Conservation (phyloP, 2,329 filamentous ascomycete species). For the Cercospora sesami region DNA sequence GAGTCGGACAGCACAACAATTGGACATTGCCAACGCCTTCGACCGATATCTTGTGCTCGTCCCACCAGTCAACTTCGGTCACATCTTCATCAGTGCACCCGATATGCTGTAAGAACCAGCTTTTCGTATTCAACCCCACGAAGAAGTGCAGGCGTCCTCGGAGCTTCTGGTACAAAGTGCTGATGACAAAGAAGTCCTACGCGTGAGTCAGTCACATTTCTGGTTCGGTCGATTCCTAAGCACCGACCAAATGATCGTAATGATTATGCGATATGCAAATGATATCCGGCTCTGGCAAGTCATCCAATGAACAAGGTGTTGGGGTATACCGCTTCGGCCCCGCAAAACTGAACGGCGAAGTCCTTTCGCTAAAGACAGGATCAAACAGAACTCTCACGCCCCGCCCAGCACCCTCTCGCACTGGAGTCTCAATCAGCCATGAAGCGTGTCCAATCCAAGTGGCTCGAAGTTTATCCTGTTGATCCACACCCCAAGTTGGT, state of each 20-base stretch:
- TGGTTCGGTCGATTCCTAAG: conserved; percentile 43
- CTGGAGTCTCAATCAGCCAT: conserved; percentile 50
- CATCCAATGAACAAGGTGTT: conserved; percentile 51
- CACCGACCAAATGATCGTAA: conserved; percentile 55
- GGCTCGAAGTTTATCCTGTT: conserved; percentile 42
- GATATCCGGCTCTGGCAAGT: conserved; percentile 54
- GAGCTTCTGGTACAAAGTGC: conserved; percentile 42
- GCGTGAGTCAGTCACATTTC: conserved; percentile 53
- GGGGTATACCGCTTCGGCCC: conserved; percentile 56
- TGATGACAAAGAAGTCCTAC: conserved; percentile 52
- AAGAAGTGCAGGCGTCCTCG: conserved; percentile 46
- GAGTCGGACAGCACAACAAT: conserved; percentile 50
- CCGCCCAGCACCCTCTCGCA: conserved; percentile 34
- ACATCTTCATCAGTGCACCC: conserved; percentile 45
- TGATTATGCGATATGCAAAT: conserved; percentile 58
- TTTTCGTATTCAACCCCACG: conserved; percentile 44
- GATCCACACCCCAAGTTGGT: conserved; percentile 43
- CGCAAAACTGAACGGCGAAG: conserved; percentile 48
- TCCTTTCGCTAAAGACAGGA: conserved; percentile 55
- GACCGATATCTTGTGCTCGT: conserved; percentile 42
- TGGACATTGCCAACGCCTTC: conserved; percentile 42
- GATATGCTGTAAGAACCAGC: conserved; percentile 42
- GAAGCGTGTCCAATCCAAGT: conserved; percentile 57
- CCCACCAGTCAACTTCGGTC: conserved; percentile 55
- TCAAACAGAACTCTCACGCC: conserved; percentile 54